Base-by-base conservation (phyloP, 2,329 filamentous ascomycete species). In the Lachnellula willkommii region DNA sequence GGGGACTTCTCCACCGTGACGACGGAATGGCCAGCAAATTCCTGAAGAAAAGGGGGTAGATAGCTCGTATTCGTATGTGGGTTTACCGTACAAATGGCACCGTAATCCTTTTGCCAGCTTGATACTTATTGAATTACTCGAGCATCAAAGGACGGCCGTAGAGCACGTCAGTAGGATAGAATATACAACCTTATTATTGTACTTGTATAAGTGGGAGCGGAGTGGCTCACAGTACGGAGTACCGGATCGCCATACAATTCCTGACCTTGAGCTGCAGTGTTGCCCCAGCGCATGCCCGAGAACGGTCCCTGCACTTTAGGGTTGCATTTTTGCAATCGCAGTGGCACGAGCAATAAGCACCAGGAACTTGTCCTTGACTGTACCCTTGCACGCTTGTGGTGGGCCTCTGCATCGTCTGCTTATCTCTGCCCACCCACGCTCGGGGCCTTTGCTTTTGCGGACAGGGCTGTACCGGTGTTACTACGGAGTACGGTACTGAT, bases 371-470 rank as follows among this genome's bases (percentile, higher is more conserved):
- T 7, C 8, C 15, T 42, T 40, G 37, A 8, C 26, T 32, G 9
- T 22, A 45, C 20, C 42, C 37, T 17, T 40, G 37, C n/a, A 40
- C 15, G 45, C n/a, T 47, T 20, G 9, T 24, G 35, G 15, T 24
- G 35, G 15, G 35, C 45, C 24, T 52, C 39, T 43, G 35, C n/a
- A 4, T 42, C 49, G 49, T 20, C 24, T 42, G 49, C 54, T 56
- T 52, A 56, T 53, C 54, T 49, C 28, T 36, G 15, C 37, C 52
- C 47, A 47, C 47, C 35, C 32, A 52, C 40, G 37, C 22, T 5
- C 26, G 12, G 28, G 37, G 37, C 8, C 50, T 53, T 53, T 57
- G 54, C 46, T 50, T 53, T 50, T 57, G 54, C 54, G 36, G 32
- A 40, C 50, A 53, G 45, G 54, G 39, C 24, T 51, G 36, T 42